Conservation (phyloP, 495 filamentous ascomycete genomes). For the Hypomontagnella submonticulosa region DNA sequence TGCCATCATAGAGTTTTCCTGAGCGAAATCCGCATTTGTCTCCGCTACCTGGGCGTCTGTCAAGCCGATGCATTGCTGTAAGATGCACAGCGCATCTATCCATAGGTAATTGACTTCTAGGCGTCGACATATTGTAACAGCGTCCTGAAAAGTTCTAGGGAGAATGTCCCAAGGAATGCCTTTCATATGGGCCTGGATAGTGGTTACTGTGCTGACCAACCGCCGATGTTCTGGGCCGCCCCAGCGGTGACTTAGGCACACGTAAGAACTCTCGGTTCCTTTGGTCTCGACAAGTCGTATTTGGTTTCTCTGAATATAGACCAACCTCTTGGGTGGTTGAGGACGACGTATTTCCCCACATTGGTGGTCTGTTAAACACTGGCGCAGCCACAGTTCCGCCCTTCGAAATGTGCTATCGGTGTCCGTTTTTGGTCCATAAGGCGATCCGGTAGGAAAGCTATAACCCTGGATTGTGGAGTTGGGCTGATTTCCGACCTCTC, state of each 20-base stretch:
- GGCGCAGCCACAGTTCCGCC: constrained; percentile 3
- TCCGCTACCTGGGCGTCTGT: constrained; percentile 36
- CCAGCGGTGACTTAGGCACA: constrained; percentile 15
- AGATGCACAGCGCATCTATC: constrained; percentile 50
- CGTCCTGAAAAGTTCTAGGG: constrained; percentile 44
- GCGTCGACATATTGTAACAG: constrained; percentile 29
- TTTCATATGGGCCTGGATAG: neutral
- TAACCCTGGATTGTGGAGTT: neutral
- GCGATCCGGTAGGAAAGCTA: neutral
- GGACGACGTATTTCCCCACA: neutral
- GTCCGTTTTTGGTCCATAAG: constrained; percentile 3
- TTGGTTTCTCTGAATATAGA: neutral
- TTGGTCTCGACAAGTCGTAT: neutral
- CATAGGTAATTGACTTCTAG: constrained; percentile 45
- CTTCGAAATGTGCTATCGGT: neutral
- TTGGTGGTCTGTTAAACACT: constrained; percentile 7
- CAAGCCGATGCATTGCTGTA: constrained; percentile 24
- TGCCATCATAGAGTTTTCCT: constrained; percentile 27
- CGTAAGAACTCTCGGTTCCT: neutral
- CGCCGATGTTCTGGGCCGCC: neutral
- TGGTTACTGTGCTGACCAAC: constrained; percentile 3
- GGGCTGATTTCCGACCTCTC: constrained; percentile 2
- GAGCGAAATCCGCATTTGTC: constrained; percentile 23
- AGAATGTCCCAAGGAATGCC: constrained; percentile 20
- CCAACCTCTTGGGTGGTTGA: constrained; percentile 4